Percentiles rank a stretch among this genome's conserved stretches.
These are phyloP conservation scores for Penicillium sclerotiorum DNA, from an alignment of 2,329 filamentous ascomycete genomes.

Conservation along the genomic window DNA sequence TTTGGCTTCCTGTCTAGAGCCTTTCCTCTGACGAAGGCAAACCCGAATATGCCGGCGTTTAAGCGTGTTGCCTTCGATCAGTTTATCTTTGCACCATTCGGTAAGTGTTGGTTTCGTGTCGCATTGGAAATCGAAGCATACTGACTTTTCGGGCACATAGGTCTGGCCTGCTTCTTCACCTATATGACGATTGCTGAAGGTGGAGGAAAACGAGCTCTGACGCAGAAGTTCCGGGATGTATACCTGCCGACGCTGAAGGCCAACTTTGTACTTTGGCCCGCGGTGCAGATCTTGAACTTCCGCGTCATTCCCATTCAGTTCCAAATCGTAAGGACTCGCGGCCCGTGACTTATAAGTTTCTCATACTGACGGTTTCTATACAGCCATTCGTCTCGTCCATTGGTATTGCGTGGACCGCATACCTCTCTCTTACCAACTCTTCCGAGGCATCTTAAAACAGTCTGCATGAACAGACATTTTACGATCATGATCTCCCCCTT, in stretches of 20 bases:
- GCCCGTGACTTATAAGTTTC: not conserved
- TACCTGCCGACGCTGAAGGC: slow-evolving; percentile 93
- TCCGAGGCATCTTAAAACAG: slow-evolving; percentile 64
- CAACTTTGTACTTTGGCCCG: slow-evolving; percentile 93
- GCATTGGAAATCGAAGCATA: not conserved
- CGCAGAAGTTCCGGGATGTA: slow-evolving; percentile 86
- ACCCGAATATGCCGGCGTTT: slow-evolving; percentile 74
- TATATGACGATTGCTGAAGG: slow-evolving; percentile 97
- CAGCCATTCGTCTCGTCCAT: slow-evolving; percentile 95
- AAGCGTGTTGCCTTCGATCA: slow-evolving; percentile 94
- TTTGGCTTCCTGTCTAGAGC: slow-evolving; percentile 79
- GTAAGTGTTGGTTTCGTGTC: slow-evolving; percentile 47
- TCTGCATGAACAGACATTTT: slow-evolving; percentile 8
- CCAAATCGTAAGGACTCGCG: slow-evolving; percentile 74
- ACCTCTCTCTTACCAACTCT: slow-evolving; percentile 88
- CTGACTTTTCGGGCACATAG: slow-evolving; percentile 36
- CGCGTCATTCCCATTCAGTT: slow-evolving; percentile 91
- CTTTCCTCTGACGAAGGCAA: slow-evolving; percentile 82
- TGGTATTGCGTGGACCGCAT: slow-evolving; percentile 97
- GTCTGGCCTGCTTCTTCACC: slow-evolving; percentile 86
- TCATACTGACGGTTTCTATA: slow-evolving; percentile 9
- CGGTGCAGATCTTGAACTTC: slow-evolving; percentile 96
- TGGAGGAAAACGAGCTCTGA: slow-evolving; percentile 76
- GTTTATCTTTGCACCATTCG: slow-evolving; percentile 86
- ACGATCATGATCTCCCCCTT: slow-evolving; percentile 21